A percentile compares a stretch with the other conserved stretches of the same genome.
phyloP scores from a whole-genome alignment of 129 eudicot genomes.

The Centrapalus pauciflorus region DNA sequence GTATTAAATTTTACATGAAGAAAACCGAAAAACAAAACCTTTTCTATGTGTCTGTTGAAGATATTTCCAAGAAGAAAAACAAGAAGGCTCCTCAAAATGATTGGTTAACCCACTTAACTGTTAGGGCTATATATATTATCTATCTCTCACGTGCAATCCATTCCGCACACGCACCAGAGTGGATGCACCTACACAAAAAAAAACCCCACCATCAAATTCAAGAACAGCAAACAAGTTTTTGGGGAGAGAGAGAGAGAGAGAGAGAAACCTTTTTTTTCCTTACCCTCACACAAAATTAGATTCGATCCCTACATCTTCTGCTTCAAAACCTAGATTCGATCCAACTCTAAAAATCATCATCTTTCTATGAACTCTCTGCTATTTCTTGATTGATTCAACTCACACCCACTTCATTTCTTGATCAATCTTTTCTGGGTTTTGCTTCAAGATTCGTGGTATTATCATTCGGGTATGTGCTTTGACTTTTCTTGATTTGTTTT shows the following conservation, averaged over 20 bases:
- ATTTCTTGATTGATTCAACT: slow-evolving; percentile 7
- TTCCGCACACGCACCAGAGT: slow-evolving; percentile 23
- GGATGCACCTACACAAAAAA: not conserved
- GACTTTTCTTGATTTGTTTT: slow-evolving; percentile 7
- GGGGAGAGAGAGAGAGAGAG: not conserved
- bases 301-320: slow-evolving; percentile 18
- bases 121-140: not conserved
- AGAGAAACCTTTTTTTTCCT: not conserved
- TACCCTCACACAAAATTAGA: not conserved
- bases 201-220: not conserved
- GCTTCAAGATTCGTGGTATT: slow-evolving; percentile 6
- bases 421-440: slow-evolving; percentile 13
- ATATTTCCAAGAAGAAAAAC: not conserved
- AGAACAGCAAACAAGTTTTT: not conserved
- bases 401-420: slow-evolving; percentile 2
- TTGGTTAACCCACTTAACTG: slow-evolving; percentile 6
- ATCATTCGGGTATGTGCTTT: slow-evolving; percentile 15
- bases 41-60: not conserved
- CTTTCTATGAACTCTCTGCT: not conserved
- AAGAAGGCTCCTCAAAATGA: not conserved
- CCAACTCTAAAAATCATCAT: not conserved
- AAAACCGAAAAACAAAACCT: too few relatives aligned
- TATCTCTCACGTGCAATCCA: slow-evolving; percentile 16
- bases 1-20: too few relatives aligned
- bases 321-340: slow-evolving; percentile 4